These are phyloP conservation scores for Lodderomyces metapsilosis DNA, from an alignment of 1,139 yeast genomes.

Conservation along the genomic window DNA sequence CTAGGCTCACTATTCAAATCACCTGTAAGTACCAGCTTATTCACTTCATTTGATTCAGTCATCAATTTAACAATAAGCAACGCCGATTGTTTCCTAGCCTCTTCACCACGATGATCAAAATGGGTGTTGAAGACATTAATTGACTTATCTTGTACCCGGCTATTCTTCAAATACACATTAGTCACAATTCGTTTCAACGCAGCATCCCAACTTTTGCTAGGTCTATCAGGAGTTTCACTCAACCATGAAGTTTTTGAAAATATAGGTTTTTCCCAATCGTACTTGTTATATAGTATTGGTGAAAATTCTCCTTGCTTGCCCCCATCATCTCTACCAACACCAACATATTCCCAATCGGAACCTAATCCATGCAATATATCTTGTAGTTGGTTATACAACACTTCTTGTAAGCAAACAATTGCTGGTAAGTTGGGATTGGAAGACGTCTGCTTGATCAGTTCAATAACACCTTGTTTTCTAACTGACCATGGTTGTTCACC, in stretches of 20 bases:
- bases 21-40: slow-evolving; percentile 29
- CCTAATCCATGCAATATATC: slow-evolving; percentile 25
- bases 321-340: slow-evolving; percentile 50
- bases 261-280: slow-evolving; percentile 27
- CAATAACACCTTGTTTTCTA: slow-evolving; percentile 18
- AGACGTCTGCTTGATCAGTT: slow-evolving; percentile 21
- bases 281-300: slow-evolving; percentile 38
- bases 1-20: slow-evolving; percentile 48
- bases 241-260: slow-evolving; percentile 41
- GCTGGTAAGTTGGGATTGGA: slow-evolving; percentile 13
- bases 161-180: slow-evolving; percentile 24
- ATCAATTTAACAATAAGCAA: slow-evolving; percentile 32
- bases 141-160: slow-evolving; percentile 11
- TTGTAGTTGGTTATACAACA: slow-evolving; percentile 26
- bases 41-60: slow-evolving; percentile 23
- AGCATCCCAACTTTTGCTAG: slow-evolving; percentile 43
- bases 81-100: slow-evolving; percentile 33
- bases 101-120: slow-evolving; percentile 43
- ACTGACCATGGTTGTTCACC: slow-evolving; percentile 27
- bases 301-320: slow-evolving; percentile 40
- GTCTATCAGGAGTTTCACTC: slow-evolving; percentile 35
- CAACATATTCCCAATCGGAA: slow-evolving; percentile 36
- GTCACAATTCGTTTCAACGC: slow-evolving; percentile 41
- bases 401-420: slow-evolving; percentile 31
- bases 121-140: slow-evolving; percentile 45